Conservation (phyloP, 2,329 filamentous ascomycete species). For the Epichloe brachyelytri region DNA sequence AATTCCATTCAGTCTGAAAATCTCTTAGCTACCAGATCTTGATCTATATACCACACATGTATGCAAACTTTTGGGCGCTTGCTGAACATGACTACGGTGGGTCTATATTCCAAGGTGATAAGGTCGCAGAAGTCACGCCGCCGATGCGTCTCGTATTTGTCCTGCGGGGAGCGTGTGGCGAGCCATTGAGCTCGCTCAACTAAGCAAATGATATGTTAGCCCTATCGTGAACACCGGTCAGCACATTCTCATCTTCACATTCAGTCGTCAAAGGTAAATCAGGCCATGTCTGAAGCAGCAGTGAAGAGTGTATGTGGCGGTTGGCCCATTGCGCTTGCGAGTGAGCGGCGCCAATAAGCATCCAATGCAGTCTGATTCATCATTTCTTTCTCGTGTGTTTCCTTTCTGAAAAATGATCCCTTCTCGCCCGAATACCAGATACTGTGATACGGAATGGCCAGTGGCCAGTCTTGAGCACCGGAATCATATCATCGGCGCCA, state of each 20-base stretch:
- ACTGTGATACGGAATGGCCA: not conserved
- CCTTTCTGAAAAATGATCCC: not conserved
- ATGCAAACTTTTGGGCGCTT: too few relatives aligned
- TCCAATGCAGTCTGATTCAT: not conserved
- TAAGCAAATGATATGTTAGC: slow-evolving; percentile 1
- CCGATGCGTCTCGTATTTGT: not conserved
- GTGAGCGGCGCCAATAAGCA: not conserved
- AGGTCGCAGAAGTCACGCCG: not conserved
- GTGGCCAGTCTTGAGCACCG: not conserved
- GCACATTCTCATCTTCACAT: not conserved
- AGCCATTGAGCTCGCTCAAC: not conserved
- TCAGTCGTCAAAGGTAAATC: not conserved
- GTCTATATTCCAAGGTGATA: not conserved
- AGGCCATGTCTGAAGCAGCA: not conserved
- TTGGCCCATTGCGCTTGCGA: not conserved
- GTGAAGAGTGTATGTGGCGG: not conserved
- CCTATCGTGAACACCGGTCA: not conserved
- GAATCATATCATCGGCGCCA: not conserved
- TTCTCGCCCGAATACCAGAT: not conserved
- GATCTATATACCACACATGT: too few relatives aligned
- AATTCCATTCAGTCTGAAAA: too few relatives aligned
- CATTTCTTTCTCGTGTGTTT: not conserved
- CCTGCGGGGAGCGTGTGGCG: not conserved
- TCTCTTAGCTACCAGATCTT: too few relatives aligned
- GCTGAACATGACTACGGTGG: not conserved